These are phyloP conservation scores for Cercophora samala DNA, from an alignment of 495 filamentous ascomycete species.

Conservation along the genomic window DNA sequence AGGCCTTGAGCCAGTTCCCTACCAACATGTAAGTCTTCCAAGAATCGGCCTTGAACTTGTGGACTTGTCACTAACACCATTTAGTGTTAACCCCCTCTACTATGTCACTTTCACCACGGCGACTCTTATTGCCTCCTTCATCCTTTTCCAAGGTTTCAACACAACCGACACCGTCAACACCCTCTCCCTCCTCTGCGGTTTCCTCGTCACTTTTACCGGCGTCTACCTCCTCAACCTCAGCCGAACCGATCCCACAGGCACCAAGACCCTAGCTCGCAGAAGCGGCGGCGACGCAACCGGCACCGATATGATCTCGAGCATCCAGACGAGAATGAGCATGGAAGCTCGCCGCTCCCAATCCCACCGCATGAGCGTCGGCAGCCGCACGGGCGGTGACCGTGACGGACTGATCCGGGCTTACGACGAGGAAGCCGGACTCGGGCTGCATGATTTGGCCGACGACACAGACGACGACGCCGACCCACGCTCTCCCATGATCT, in stretches of 20 bases:
- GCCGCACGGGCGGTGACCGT: constrained; percentile 62
- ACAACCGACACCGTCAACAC: constrained; percentile 92
- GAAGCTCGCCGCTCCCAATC: constrained; percentile 64
- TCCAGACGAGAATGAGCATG: constrained; percentile 89
- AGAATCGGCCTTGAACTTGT: not conserved
- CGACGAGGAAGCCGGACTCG: constrained; percentile 67
- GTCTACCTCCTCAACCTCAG: constrained; percentile 97
- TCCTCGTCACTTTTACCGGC: constrained; percentile 93
- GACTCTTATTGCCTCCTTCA: constrained; percentile 92
- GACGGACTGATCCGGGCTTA: constrained; percentile 81
- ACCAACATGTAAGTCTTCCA: constrained; percentile 72
- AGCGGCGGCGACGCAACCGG: constrained; percentile 71
- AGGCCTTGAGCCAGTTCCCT: constrained; percentile 92
- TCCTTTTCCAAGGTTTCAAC: constrained; percentile 96
- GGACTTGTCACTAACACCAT: constrained; percentile 26
- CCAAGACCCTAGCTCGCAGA: constrained; percentile 60
- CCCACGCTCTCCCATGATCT: constrained; percentile 35
- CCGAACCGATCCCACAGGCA: constrained; percentile 82
- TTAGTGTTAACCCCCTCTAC: constrained; percentile 94
- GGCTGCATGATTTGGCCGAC: constrained; percentile 61
- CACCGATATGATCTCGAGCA: constrained; percentile 83
- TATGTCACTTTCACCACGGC: constrained; percentile 99
- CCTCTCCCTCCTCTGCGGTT: constrained; percentile 82
- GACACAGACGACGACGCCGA: constrained; percentile 63
- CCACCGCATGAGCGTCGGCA: constrained; percentile 53